phyloP scores from a whole-genome alignment of 1,284 basidiomycete species.

The Cryptococcus deneoformans region DNA sequence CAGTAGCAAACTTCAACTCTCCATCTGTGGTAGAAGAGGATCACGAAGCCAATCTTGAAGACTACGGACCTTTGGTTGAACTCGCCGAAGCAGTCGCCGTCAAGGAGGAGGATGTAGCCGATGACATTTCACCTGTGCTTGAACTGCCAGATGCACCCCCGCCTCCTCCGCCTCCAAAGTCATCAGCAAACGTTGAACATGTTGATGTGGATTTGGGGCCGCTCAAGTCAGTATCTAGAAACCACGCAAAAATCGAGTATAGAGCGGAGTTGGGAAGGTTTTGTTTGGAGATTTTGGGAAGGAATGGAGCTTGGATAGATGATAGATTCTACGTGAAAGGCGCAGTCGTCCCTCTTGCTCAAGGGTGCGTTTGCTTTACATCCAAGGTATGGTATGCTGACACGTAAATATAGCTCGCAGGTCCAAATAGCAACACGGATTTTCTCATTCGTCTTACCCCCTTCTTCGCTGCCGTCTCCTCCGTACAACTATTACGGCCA shows the following conservation, averaged over 20 bases:
- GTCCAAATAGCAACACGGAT: slow-evolving; percentile 98
- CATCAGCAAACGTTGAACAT: slow-evolving; percentile 49
- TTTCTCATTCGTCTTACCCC: slow-evolving; percentile 92
- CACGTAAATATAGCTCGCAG: slow-evolving; percentile 65
- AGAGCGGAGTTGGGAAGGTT: slow-evolving; percentile 64
- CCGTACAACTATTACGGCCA: slow-evolving; percentile 25
- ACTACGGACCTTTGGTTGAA: slow-evolving; percentile 12
- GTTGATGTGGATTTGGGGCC: slow-evolving; percentile 97
- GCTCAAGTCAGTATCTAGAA: slow-evolving; percentile 91
- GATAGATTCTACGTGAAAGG: slow-evolving; percentile 90
- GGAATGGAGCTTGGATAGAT: slow-evolving; percentile 98
- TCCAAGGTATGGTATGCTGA: not conserved
- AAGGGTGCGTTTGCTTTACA: slow-evolving; percentile 59
- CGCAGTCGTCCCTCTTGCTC: slow-evolving; percentile 73
- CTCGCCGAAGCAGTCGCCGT: slow-evolving; percentile 14
- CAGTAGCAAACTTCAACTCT: slow-evolving; percentile 15
- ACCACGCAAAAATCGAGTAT: slow-evolving; percentile 92
- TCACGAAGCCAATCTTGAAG: slow-evolving; percentile 7
- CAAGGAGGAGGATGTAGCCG: slow-evolving; percentile 11
- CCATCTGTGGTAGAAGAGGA: slow-evolving; percentile 9
- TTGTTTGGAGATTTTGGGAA: slow-evolving; percentile 83
- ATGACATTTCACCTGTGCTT: slow-evolving; percentile 1
- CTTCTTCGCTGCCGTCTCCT: slow-evolving; percentile 41
- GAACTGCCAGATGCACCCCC: slow-evolving; percentile 17
- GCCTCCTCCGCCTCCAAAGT: slow-evolving; percentile 33